A percentile compares a stretch with the other conserved stretches of the same genome.
phyloP scores from a whole-genome alignment of 345 rosid species.

The Melastoma malabathricum region DNA sequence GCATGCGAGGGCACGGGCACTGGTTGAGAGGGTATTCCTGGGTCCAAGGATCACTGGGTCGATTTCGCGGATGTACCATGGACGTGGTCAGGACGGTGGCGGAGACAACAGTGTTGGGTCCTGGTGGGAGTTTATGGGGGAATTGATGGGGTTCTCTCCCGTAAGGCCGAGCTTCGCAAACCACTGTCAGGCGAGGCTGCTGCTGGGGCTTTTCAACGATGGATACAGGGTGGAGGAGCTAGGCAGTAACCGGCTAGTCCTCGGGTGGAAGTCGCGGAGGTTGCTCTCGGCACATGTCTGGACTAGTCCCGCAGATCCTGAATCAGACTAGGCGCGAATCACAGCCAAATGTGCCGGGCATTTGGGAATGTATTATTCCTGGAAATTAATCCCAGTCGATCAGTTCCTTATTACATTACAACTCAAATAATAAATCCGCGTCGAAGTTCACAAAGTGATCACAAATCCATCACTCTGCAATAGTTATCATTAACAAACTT shows the following conservation, averaged over 20 bases:
- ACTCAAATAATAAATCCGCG: no score
- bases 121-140: constrained; percentile 47
- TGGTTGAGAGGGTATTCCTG: constrained; percentile 55
- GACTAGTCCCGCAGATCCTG: constrained; percentile 28
- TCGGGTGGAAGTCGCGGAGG: constrained; percentile 79
- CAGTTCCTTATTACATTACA: no score
- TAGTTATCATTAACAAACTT: no score
- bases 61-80: constrained; percentile 32
- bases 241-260: constrained; percentile 40
- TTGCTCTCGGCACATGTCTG: constrained; percentile 73
- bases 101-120: not conserved
- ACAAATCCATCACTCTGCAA: no score
- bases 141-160: constrained; percentile 27
- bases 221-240: constrained; percentile 66
- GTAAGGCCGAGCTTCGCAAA: constrained; percentile 56
- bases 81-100: constrained; percentile 15
- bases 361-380: no score
- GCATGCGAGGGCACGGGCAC: constrained; percentile 39
- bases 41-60: constrained; percentile 59
- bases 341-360: no score
- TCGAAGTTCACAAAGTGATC: no score
- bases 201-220: constrained; percentile 62
- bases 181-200: constrained; percentile 75
- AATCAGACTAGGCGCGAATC: constrained; percentile 1
- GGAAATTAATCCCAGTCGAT: no score